Conservation (phyloP, 129 eudicot species). For the Chrysanthemum lavandulifolium region DNA sequence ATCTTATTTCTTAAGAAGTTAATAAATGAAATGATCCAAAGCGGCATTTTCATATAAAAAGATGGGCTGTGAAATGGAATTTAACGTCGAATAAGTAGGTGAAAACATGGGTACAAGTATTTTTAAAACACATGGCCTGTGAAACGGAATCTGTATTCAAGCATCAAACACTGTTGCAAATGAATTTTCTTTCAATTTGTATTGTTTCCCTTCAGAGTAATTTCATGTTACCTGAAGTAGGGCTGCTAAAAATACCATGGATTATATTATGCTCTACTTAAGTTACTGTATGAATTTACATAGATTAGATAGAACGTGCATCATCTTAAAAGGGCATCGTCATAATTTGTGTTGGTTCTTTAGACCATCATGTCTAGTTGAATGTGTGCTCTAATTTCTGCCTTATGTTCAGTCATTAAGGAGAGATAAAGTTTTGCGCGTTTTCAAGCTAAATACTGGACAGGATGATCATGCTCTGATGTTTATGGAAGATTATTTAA, state of each 20-base stretch:
- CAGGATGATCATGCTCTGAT: slow-evolving; percentile 97
- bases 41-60: background rate
- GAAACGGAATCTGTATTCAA: too few species aligned
- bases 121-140: too few species aligned
- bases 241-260: background rate
- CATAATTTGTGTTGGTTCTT: slow-evolving; percentile 7
- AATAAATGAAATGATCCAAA: too few species aligned
- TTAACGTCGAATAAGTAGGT: too few species aligned
- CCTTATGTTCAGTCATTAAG: slow-evolving; percentile 53
- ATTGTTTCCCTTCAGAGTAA: background rate
- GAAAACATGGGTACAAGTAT: too few species aligned
- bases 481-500: slow-evolving; percentile 81
- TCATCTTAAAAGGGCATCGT: background rate
- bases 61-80: too few species aligned
- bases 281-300: background rate
- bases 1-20: too few species aligned
- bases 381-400: background rate
- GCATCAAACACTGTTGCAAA: background rate
- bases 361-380: background rate
- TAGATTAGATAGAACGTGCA: background rate
- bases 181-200: background rate
- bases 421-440: slow-evolving; percentile 72
- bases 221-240: background rate
- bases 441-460: slow-evolving; percentile 88
- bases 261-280: background rate